Evolutionary conservation across 2,329 filamentous ascomycete species (phyloP).

Genomic region (Penicillium sp.): DNA sequence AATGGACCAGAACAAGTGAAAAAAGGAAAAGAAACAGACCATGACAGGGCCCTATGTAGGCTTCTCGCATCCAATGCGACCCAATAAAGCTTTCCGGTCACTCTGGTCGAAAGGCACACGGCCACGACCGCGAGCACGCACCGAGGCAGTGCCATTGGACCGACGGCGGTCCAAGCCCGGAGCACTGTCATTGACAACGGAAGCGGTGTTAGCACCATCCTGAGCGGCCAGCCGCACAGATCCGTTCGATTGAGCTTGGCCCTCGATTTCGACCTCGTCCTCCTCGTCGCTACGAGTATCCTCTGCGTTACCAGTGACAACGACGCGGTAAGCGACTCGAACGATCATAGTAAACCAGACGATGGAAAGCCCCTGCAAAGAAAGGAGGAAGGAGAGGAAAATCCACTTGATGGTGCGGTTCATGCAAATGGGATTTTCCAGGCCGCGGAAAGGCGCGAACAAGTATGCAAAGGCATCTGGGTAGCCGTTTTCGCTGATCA

Average conservation of each 20-base stretch:
- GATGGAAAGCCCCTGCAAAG: slow-evolving; percentile 76
- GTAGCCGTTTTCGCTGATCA: slow-evolving; percentile 35
- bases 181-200: slow-evolving; percentile 26
- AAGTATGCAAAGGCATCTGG: slow-evolving; percentile 60
- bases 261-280: slow-evolving; percentile 55
- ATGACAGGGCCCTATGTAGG: slow-evolving; percentile 36
- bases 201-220: slow-evolving; percentile 23
- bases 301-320: slow-evolving; percentile 74
- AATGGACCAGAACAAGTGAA: slow-evolving; percentile 1
- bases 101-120: slow-evolving; percentile 42
- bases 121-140: slow-evolving; percentile 39
- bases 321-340: slow-evolving; percentile 75
- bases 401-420: slow-evolving; percentile 70
- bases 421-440: slow-evolving; percentile 77
- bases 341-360: slow-evolving; percentile 91
- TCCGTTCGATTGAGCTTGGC: slow-evolving; percentile 26
- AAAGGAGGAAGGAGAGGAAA: slow-evolving; percentile 75
- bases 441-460: slow-evolving; percentile 70
- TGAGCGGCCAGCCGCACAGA: slow-evolving; percentile 22
- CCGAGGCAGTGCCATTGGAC: slow-evolving; percentile 34
- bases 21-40: neutral
- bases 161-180: slow-evolving; percentile 35
- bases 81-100: slow-evolving; percentile 70
- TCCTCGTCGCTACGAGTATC: slow-evolving; percentile 82
- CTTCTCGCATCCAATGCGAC: slow-evolving; percentile 81